Evolutionary conservation across 148 eudicot genomes (phyloP).

Genomic region (Cornus suecica): DNA sequence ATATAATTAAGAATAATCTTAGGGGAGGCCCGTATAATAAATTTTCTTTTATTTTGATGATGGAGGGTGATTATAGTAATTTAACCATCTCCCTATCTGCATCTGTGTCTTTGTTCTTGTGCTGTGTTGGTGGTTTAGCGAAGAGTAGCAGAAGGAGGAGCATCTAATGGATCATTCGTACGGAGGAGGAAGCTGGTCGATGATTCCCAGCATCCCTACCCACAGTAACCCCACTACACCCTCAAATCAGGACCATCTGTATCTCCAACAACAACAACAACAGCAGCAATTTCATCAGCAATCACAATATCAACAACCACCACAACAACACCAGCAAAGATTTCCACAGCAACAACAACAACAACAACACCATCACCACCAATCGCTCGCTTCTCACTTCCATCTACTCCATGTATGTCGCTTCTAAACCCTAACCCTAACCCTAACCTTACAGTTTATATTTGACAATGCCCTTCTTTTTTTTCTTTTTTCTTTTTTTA

Average conservation of each 20-base stretch:
- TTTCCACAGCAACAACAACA: constrained; percentile 24
- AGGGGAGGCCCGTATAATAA: too few relatives aligned
- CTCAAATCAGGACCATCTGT: constrained; percentile 62
- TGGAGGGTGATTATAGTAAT: too few relatives aligned
- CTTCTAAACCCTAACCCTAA: constrained; percentile 9
- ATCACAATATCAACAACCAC: constrained; percentile 25
- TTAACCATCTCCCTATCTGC: too few relatives aligned
- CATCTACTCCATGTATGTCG: constrained; percentile 63
- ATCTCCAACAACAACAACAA: constrained; percentile 33
- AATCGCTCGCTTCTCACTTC: constrained; percentile 84
- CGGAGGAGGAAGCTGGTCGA: constrained; percentile 86
- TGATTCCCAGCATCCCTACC: constrained; percentile 63
- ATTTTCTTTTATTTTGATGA: too few relatives aligned
- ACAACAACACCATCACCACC: constrained; percentile 37
- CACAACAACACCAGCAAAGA: constrained; percentile 16
- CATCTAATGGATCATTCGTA: constrained; percentile 53
- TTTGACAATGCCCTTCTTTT: not conserved
- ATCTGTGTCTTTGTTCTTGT: too few relatives aligned
- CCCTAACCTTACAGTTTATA: not conserved
- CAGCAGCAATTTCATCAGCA: constrained; percentile 33
- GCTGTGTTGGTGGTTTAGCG: too few relatives aligned
- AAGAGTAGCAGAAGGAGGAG: too few relatives aligned
- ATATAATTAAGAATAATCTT: too few relatives aligned
- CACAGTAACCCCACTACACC: constrained; percentile 56
- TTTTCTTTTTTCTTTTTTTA: not conserved